Conservation (phyloP, 139 green algal species). For the Chlamydomonas schloesseri region DNA sequence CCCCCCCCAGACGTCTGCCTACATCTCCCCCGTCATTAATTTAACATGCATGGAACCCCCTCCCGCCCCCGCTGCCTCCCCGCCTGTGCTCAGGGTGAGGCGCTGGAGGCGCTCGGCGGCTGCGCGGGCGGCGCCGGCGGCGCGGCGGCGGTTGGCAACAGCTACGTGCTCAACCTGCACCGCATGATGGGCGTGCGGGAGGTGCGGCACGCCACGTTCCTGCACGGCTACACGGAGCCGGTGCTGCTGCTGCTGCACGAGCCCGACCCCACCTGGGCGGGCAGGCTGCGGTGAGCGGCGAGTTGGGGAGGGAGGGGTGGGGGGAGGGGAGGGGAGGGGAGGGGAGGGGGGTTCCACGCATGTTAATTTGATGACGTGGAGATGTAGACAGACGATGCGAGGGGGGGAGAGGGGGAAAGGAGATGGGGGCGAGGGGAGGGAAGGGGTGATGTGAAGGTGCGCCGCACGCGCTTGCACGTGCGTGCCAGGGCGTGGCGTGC, state of each 20-base stretch:
- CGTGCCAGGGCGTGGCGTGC: no score
- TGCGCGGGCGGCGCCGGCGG: background rate
- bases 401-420: no score
- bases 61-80: no score
- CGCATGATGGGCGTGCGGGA: slow-evolving; percentile 73
- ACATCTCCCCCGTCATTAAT: no score
- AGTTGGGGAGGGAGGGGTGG: background rate
- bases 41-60: no score
- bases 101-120: background rate
- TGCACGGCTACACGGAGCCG: slow-evolving; percentile 93
- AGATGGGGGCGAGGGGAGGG: no score
- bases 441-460: no score
- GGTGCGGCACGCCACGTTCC: slow-evolving; percentile 79
- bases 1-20: no score
- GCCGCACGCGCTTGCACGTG: no score
- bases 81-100: background rate
- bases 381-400: no score
- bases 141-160: slow-evolving; percentile 73
- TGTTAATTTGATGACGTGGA: no score
- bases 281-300: slow-evolving; percentile 56
- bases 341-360: no score
- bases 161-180: slow-evolving; percentile 80
- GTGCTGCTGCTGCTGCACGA: slow-evolving; percentile 93
- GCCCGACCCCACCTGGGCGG: slow-evolving; percentile 85
- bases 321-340: background rate